A percentile compares a stretch with the other conserved stretches of the same genome.
phyloP scores from a whole-genome alignment of 2,329 filamentous ascomycete species.

The Teratosphaeria destructans region DNA sequence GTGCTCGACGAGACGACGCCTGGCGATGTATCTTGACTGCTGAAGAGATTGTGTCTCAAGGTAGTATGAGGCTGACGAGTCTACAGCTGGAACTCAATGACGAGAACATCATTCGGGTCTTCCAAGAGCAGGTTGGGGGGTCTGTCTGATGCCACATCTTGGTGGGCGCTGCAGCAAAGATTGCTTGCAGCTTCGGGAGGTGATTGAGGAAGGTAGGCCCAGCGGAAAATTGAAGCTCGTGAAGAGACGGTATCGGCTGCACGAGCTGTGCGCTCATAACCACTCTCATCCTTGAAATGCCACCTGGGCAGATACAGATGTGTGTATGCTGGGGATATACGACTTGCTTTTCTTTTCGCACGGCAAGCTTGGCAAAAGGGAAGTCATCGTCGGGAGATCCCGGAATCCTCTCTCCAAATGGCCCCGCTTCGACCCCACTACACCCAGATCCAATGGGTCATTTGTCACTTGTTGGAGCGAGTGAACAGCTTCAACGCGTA shows the following conservation, averaged over 20 bases:
- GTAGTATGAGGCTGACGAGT: not conserved
- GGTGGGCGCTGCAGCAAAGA: not conserved
- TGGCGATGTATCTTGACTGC: slow-evolving; percentile 9
- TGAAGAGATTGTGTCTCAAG: not conserved
- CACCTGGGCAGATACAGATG: too few species aligned
- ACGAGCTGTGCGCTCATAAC: too few species aligned
- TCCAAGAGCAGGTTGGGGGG: slow-evolving; percentile 15
- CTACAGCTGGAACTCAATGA: slow-evolving; percentile 14
- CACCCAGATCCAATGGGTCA: not conserved
- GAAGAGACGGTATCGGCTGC: too few species aligned
- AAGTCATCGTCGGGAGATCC: not conserved
- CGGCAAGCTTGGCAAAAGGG: too few species aligned
- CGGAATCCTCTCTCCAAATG: not conserved
- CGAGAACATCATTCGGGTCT: slow-evolving; percentile 13
- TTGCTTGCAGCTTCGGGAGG: not conserved
- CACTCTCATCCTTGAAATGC: too few species aligned
- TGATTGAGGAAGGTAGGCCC: not conserved
- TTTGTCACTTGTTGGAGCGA: not conserved
- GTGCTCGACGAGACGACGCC: slow-evolving; percentile 10
- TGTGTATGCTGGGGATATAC: too few species aligned
- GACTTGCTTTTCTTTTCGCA: too few species aligned
- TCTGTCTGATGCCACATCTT: not conserved
- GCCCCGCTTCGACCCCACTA: not conserved
- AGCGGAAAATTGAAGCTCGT: not conserved
- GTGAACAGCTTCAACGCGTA: not conserved